phyloP scores from a whole-genome alignment of 2,329 filamentous ascomycete genomes.

The Calcarisporium arbuscula region DNA sequence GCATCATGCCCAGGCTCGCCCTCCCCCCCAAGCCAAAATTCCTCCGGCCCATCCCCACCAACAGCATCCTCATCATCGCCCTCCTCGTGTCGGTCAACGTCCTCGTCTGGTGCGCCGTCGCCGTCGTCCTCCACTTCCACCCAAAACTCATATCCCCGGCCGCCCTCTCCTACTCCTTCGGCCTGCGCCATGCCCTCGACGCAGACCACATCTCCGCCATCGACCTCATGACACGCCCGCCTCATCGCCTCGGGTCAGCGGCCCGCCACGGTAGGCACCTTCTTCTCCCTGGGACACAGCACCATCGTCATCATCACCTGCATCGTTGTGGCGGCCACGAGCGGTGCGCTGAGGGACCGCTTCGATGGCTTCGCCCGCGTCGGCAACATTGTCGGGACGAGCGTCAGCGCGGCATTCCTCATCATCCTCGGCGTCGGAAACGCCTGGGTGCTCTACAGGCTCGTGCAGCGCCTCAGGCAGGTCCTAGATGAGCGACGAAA shows the following conservation, averaged over 20 bases:
- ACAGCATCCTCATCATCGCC: constrained; percentile 42
- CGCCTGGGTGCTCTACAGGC: constrained; percentile 73
- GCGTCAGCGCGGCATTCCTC: constrained; percentile 76
- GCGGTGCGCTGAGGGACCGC: constrained; percentile 70
- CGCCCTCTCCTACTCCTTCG: constrained; percentile 80
- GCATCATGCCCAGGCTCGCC: constrained; percentile 15
- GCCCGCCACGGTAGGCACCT: constrained; percentile 88
- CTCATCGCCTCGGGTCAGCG: constrained; percentile 79
- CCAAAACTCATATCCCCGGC: constrained; percentile 68
- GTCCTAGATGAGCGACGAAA: constrained; percentile 41
- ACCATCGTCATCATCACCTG: constrained; percentile 90
- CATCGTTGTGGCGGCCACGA: constrained; percentile 84
- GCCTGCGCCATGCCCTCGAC: constrained; percentile 89
- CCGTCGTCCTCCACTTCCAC: constrained; percentile 46
- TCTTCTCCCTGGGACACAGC: constrained; percentile 88
- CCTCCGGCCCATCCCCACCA: constrained; percentile 23
- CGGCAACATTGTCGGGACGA: constrained; percentile 84
- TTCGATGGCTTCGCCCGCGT: constrained; percentile 76
- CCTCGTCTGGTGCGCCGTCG: constrained; percentile 48
- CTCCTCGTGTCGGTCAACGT: constrained; percentile 45
- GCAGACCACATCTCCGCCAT: constrained; percentile 88
- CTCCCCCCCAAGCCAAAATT: constrained; percentile 21
- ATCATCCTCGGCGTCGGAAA: constrained; percentile 80
- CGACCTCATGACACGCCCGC: constrained; percentile 86
- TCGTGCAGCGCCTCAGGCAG: constrained; percentile 61